Conservation (phyloP, 2,329 filamentous ascomycete species). For the Fusarium setosum region DNA sequence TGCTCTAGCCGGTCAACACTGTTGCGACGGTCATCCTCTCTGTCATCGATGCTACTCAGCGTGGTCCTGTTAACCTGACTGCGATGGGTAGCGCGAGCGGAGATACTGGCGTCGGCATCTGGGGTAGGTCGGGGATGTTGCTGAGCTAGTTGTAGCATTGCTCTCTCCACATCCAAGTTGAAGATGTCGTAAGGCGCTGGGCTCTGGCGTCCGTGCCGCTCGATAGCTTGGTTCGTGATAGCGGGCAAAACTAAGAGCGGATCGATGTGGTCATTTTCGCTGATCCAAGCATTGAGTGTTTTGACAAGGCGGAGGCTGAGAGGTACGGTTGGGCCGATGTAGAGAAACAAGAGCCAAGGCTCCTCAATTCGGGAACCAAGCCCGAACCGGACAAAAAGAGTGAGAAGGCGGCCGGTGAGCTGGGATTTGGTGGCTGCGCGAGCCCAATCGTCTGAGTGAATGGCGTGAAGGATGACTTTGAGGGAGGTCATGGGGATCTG, state of each 20-base stretch:
- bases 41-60: neutral
- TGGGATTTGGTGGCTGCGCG: neutral
- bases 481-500: slow-evolving; percentile 9
- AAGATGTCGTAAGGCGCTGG: neutral
- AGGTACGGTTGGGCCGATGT: neutral
- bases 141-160: neutral
- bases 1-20: neutral
- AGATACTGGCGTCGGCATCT: neutral
- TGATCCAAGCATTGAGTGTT: slow-evolving; percentile 3
- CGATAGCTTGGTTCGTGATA: slow-evolving; percentile 6
- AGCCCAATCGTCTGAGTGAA: slow-evolving; percentile 12
- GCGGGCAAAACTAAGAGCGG: neutral
- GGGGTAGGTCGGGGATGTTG: neutral
- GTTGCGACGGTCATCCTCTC: neutral
- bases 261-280: neutral
- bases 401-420: slow-evolving; percentile 4
- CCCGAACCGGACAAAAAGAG: neutral
- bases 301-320: slow-evolving; percentile 5
- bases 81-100: neutral
- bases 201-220: slow-evolving; percentile 1
- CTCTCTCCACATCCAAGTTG: neutral
- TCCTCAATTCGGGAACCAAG: slow-evolving; percentile 1
- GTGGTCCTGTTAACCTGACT: neutral
- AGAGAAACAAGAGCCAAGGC: slow-evolving; percentile 14
- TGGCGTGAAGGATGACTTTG: slow-evolving; percentile 10